Base-by-base conservation (phyloP, 78 protist genomes). In the Chrysochromulina tobinii region DNA sequence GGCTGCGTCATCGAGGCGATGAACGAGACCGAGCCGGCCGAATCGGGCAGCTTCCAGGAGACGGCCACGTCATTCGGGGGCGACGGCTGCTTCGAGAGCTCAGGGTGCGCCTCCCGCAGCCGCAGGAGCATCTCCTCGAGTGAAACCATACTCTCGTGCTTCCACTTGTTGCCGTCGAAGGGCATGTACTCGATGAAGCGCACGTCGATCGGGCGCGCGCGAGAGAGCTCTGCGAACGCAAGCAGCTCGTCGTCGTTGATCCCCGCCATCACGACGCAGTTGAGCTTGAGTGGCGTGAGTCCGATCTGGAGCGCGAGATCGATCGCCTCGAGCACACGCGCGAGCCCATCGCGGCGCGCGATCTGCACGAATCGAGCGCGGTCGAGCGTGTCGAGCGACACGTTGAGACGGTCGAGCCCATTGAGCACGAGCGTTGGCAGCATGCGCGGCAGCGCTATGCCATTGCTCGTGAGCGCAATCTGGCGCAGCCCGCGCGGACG, bases 151-250 rank as follows among this genome's bases (percentile, higher is more conserved):
- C 64, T 12, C 64, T 7, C 64, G 23, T 59, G 23, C 12, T 59
- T 59, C 91, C 91, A 89, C 15, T 18, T 3, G 59, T 89, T 89
- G 68, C 77, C 97, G 68, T 91, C 97, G 73, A 97, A 97, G 15
- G 98, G 98, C 98, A 97, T 97, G 93, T 93, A 96, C 69, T 96
- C 98, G n/a, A 97, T 96, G 81, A 97, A 97, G 57, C 98, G 96
- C 25, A 95, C 89, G 54, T 94, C 97, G 27, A 97, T 38, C n/a
- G 68, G 81, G 38, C 81, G 75, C 38, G 73, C 85, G 61, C 61
- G 66, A 27, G 97, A 91, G 89, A 95, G 85, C 7, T 73, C 94
- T 8, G 96, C 98, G 83, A 97, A 97, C 75, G 81, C 95, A 0
- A 3, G 21, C 23, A 85, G 57, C 53, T 96, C 98, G 54, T 95